Evolutionary conservation across 805 yeast species (phyloP), one percentile per base, ranked within the genome.

Genomic region (Jamesozyma hellenica): DNA sequence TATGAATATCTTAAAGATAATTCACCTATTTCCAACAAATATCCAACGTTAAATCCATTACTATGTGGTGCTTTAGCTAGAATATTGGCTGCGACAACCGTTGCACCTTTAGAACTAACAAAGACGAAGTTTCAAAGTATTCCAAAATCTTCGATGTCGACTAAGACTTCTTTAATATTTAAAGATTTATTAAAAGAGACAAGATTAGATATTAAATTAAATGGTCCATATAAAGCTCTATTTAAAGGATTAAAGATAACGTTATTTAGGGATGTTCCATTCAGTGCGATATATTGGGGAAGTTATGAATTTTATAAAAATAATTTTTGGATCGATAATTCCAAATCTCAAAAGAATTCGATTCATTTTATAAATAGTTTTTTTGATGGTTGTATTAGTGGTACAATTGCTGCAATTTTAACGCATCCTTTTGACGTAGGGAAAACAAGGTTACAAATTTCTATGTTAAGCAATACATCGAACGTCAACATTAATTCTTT

Each of bases 341-440:
- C 18, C 12, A 26, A 16, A 14, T 6, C 19, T 3, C 16, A 37
- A 12, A 39, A 36, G 2, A 35, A 26, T 25, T 42, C 34, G 16
- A 42, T 21, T n/a, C 39, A 47, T 35, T 79, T 82, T 45, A 40
- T 70, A 2, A 72, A 77, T 37, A 76, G 86, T 26, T 88, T 90
- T 53, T 44, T 82, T 3, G 74, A 92, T 10, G 98, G 98, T 0
- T 82, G 90, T 0, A 46, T 82, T 0, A 77, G 94, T 4, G 98
- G 98, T 1, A 60, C 82, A 0, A 63, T 83, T 4, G 96, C 96
- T 0, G 96, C 97, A 0, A 50, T 90, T 2, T 65, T 73, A 32
- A 92, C 98, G 1, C 87, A 94, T 42, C 97, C 98, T 1, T 92
- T 92, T 52, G 98, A 92, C 58, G 98, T 92, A 9, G 97, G 96